These are phyloP conservation scores for Hypomyces rosellus DNA, from an alignment of 2,329 filamentous ascomycete genomes.

Conservation along the genomic window DNA sequence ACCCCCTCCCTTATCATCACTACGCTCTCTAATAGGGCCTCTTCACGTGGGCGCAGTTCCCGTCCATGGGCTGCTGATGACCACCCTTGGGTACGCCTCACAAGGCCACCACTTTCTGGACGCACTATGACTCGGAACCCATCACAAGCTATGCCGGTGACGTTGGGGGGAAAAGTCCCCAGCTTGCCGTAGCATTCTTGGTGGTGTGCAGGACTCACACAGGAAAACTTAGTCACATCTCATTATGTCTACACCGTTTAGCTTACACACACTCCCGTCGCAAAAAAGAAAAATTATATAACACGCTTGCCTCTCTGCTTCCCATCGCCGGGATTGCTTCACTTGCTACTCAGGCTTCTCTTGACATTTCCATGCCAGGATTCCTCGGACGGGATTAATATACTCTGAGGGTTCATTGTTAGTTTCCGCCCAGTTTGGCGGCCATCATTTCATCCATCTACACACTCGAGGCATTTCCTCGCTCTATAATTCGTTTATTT, in stretches of 20 bases:
- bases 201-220: background rate
- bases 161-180: background rate
- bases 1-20: too few relatives aligned
- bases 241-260: too few relatives aligned
- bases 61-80: conserved; percentile 16
- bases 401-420: conserved; percentile 6
- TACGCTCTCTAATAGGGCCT: conserved; percentile 10
- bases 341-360: background rate
- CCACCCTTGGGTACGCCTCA: conserved; percentile 17
- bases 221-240: background rate
- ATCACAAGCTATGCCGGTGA: background rate
- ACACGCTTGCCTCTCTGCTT: background rate
- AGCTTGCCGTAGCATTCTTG: background rate
- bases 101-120: conserved; percentile 19
- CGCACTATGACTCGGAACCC: conserved; percentile 1
- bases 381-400: conserved; percentile 2
- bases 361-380: background rate
- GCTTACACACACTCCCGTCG: background rate
- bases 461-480: too few relatives aligned
- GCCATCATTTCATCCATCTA: too few relatives aligned
- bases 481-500: background rate
- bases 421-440: background rate
- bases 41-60: conserved; percentile 19
- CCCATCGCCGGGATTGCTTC: background rate
- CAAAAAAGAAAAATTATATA: background rate